A percentile compares a stretch with the other conserved stretches of the same genome.
These are phyloP conservation scores for Salinomyces thailandicus DNA, from an alignment of 2,329 filamentous ascomycete genomes.

Conservation along the genomic window DNA sequence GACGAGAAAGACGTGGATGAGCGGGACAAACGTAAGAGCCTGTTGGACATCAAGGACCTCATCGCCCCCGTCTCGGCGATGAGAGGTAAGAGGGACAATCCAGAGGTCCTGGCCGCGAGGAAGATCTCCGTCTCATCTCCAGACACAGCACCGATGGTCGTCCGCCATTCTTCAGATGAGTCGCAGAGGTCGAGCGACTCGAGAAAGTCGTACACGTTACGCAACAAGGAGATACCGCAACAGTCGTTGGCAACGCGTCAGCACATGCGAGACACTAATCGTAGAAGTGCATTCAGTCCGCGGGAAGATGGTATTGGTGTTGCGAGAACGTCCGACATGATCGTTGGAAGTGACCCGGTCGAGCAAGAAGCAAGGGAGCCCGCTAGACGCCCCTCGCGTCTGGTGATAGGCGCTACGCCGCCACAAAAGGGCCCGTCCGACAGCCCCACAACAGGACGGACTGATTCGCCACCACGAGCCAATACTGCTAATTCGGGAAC, in stretches of 20 bases:
- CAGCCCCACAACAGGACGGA: too few relatives aligned
- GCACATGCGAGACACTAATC: conserved; percentile 3
- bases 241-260: conserved; percentile 7
- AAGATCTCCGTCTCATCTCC: not conserved
- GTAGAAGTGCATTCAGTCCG: not conserved
- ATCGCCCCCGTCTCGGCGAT: conserved; percentile 3
- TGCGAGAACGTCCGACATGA: conserved; percentile 5
- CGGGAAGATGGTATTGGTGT: conserved; percentile 5
- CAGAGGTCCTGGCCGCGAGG: not conserved
- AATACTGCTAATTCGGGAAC: too few relatives aligned
- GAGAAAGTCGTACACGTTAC: conserved; percentile 5
- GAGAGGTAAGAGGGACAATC: not conserved
- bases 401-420: conserved; percentile 6
- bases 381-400: conserved; percentile 6
- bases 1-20: conserved; percentile 5
- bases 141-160: not conserved
- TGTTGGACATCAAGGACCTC: conserved; percentile 13
- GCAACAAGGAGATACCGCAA: not conserved
- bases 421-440: too few relatives aligned
- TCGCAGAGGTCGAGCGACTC: conserved; percentile 2
- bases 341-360: not conserved
- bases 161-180: conserved; percentile 4
- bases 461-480: too few relatives aligned
- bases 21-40: conserved; percentile 12
- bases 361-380: conserved; percentile 12